Base-by-base conservation (phyloP, 1,284 basidiomycete genomes). In the Trametes pubescens region DNA sequence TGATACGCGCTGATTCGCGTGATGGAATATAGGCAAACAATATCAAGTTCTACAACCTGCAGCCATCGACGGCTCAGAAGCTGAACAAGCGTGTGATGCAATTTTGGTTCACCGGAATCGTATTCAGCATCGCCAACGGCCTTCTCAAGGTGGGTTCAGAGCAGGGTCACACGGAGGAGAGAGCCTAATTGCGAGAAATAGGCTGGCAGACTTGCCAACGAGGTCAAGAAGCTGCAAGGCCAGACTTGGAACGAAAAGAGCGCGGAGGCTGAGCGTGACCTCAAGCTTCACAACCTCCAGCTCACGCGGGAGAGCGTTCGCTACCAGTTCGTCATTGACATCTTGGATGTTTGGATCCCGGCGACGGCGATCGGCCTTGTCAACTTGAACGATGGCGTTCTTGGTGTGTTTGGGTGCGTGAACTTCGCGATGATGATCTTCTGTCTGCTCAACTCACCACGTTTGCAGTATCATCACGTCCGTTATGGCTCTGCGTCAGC, bases 61-160 rank as follows among this genome's bases (percentile, higher is more conserved):
- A 83, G 54, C 85, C 89, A 40, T 87, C 89, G 57, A 91, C 88
- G 35, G 83, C 87, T 16, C 82, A 88, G 64, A 86, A 81, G 69
- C 81, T 96, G 58, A 80, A 86, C 66, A 92, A 89, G 76, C 83
- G 87, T 40, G 90, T 95, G 5, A 92, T 92, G 75, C 87, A 92
- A 58, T 93, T 96, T 79, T 99, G 97, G 97, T 82, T 98, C 48
- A 83, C 89, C 11, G 98, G 96, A 2, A 95, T 98, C 68, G 66
- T 90, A 35, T 87, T 94, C 72, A 94, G 91, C 72, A 82, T 96
- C 49, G 77, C 85, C 18, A 84, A 91, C 70, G 84, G 86, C 40
- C 75, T 90, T 46, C 73, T 92, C 73, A 93, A 93, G 82, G 91
- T 88, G 62, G 51, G 76, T 62, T 10, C 26, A 24, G n/a, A 24